Evolutionary conservation across 257 asterid species (phyloP), one percentile per base, ranked within the genome.

Genomic region (Solanum okadae): DNA sequence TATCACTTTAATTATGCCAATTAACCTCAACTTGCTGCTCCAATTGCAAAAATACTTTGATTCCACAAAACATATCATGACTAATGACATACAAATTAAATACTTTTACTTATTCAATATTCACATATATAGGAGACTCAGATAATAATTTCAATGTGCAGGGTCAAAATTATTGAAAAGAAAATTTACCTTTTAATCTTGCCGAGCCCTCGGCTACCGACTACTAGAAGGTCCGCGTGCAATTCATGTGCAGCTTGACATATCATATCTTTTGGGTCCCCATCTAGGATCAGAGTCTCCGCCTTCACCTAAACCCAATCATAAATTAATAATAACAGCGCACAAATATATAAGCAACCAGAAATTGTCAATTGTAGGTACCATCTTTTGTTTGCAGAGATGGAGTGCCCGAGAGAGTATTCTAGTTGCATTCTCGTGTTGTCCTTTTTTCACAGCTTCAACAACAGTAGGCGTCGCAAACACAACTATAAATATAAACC

Each of bases 181-280:
- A 73, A 81, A 67, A 38, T 5, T 22, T 88, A 91, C 96, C 94
- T 94, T 87, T 91, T 87, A 87, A 94, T 90, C 86, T 90, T 92
- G 67, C 98, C 96, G 65, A 91, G 93, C 49, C 98, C 92, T n/a
- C 95, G 93, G 68, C 94, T 92, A 22, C 98, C 94, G 4, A 92
- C 85, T 34, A 91, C 94, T 38, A 94, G 89, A 75, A 93, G 94
- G 90, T 93, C 93, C 27, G 49, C 85, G 14, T 84, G 73, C 93
- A 90, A 90, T 70, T 87, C 91, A 31, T 91, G 93, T 3, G 91
- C 94, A 42, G 90, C 88, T 14, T 89, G 87, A 84, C 98, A 93
- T 77, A 94, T 93, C 90, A 23, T 90, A 49, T 93, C 94, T 87
- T 92, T 94, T 10, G 94, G 94, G 67, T 93, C 93, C 67, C 95